Conservation (phyloP, 2,329 filamentous ascomycete genomes). For the Fusarium napiforme region DNA sequence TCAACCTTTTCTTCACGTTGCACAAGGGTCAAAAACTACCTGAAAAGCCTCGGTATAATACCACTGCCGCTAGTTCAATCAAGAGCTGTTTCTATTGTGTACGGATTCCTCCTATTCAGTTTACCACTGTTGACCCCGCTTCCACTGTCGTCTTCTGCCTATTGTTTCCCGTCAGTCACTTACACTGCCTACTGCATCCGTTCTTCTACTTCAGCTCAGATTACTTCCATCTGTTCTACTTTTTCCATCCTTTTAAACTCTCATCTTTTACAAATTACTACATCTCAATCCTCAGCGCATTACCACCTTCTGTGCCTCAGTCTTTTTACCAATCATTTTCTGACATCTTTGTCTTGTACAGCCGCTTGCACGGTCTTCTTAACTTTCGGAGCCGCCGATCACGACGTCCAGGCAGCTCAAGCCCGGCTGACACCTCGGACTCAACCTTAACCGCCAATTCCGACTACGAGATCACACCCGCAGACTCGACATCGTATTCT, state of each 20-base stretch:
- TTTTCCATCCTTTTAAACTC: neutral
- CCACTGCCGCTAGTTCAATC: neutral
- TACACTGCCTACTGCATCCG: conserved; percentile 22
- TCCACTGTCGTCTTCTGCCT: neutral
- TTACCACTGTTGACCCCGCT: conserved; percentile 8
- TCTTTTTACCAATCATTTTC: conserved; percentile 15
- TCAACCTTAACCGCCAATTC: conserved; percentile 37
- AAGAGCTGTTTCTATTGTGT: conserved; percentile 5
- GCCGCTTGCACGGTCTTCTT: conserved; percentile 39
- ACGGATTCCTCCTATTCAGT: conserved; percentile 11
- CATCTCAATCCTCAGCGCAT: neutral
- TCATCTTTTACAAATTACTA: neutral
- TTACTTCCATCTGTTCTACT: neutral
- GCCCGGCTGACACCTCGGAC: conserved; percentile 35
- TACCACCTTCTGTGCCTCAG: neutral
- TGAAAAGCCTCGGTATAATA: conserved; percentile 3
- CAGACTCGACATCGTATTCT: conserved; percentile 21
- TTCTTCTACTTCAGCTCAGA: neutral
- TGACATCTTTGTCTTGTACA: conserved; percentile 25
- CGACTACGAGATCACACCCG: conserved; percentile 34
- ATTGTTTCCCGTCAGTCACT: conserved; percentile 25
- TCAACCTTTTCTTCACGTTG: neutral
- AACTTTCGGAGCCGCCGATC: conserved; percentile 38
- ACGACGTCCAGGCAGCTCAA: conserved; percentile 39
- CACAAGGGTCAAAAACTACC: conserved; percentile 3